Evolutionary conservation across 768 basidiomycete genomes (phyloP).

Genomic region (Tylopilus balloui): DNA sequence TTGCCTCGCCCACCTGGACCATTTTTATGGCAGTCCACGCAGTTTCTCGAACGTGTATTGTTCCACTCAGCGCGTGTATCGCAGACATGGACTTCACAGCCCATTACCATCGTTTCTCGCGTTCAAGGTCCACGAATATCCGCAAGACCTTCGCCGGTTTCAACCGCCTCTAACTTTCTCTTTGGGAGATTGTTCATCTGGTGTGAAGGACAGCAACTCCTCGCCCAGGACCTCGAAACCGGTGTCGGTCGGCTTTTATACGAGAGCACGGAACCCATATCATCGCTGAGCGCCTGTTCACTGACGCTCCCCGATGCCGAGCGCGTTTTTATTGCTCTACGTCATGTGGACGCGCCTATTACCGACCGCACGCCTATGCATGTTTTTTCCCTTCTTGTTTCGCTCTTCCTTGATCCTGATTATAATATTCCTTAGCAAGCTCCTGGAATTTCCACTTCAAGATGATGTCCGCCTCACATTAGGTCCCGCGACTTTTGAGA

Average conservation of each 20-base stretch:
- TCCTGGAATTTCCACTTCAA: conserved; percentile 18
- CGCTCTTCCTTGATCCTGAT: conserved; percentile 6
- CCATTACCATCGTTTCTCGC: conserved; percentile 8
- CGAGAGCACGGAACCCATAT: conserved; percentile 11
- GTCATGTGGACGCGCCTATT: conserved; percentile 15
- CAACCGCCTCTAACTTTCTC: conserved; percentile 20
- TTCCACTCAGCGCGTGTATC: conserved; percentile 17
- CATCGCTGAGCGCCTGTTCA: conserved; percentile 19
- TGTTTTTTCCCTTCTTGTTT: conserved; percentile 1
- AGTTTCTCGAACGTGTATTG: conserved; percentile 17
- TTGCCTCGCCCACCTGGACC: conserved; percentile 22
- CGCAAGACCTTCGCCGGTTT: conserved; percentile 8
- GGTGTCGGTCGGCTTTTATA: conserved; percentile 20
- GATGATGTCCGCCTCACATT: conserved; percentile 10
- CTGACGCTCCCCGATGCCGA: conserved; percentile 14
- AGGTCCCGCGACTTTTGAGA: conserved; percentile 13
- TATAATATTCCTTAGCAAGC: conserved; percentile 11
- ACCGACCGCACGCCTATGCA: conserved; percentile 18
- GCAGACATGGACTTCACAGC: conserved; percentile 19
- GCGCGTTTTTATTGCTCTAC: conserved; percentile 20
- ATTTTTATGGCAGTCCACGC: conserved; percentile 19
- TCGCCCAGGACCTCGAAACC: conserved; percentile 20
- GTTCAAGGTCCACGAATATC: conserved; percentile 16
- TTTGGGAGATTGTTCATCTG: conserved; percentile 23
- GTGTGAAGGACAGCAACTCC: conserved; percentile 18